These are phyloP conservation scores for Botrytis aclada DNA, from an alignment of 2,329 filamentous ascomycete genomes.

Conservation along the genomic window DNA sequence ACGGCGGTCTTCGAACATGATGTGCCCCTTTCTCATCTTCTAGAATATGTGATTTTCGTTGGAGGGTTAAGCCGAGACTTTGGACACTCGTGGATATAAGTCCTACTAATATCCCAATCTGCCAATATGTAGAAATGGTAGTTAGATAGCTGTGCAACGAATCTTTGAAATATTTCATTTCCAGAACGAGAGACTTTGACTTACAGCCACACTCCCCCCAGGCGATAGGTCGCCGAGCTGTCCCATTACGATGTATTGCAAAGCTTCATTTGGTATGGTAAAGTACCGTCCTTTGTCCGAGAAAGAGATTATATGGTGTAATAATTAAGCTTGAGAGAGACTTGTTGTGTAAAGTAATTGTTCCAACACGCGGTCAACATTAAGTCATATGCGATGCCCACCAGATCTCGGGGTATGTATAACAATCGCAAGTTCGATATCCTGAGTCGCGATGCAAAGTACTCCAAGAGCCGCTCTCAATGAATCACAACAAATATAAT, in stretches of 20 bases:
- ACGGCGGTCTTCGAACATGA: constrained; percentile 78
- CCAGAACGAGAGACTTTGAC: constrained; percentile 32
- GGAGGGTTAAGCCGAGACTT: constrained; percentile 89
- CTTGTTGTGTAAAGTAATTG: constrained; percentile 12
- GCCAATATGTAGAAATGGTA: constrained; percentile 22
- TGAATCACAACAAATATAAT: constrained; percentile 4
- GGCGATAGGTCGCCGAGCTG: constrained; percentile 73
- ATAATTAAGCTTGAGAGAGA: background rate
- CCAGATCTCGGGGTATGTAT: constrained; percentile 8
- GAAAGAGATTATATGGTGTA: constrained; percentile 14
- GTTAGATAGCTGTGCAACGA: constrained; percentile 14
- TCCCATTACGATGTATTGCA: constrained; percentile 54
- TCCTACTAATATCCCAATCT: constrained; percentile 92
- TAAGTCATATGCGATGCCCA: constrained; percentile 19
- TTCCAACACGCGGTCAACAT: constrained; percentile 17
- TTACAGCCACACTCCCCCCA: constrained; percentile 71
- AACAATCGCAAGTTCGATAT: constrained; percentile 14
- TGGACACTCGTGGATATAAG: constrained; percentile 92
- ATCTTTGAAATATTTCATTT: constrained; percentile 30
- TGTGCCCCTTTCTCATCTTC: constrained; percentile 86
- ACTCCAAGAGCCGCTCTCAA: constrained; percentile 8
- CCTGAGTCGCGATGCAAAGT: constrained; percentile 13
- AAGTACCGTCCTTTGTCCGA: constrained; percentile 20
- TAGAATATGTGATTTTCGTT: constrained; percentile 96
- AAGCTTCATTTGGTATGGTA: constrained; percentile 34